These are phyloP conservation scores for Scutellaria baicalensis DNA, from an alignment of 257 asterid genomes.

Conservation along the genomic window DNA sequence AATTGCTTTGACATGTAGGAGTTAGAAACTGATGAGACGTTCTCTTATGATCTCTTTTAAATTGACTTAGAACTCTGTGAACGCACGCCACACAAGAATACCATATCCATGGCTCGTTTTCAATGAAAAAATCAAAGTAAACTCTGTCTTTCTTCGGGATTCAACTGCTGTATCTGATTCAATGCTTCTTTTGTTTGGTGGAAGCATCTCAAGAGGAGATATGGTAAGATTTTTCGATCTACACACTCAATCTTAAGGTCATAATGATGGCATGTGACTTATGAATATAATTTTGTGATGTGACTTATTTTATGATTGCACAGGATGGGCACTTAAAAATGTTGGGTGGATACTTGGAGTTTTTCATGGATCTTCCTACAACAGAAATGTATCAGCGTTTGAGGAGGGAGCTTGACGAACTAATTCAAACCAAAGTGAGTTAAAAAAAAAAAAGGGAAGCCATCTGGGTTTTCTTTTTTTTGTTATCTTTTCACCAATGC, in stretches of 20 bases:
- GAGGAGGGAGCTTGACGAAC: conserved; percentile 70
- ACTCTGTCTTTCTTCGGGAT: conserved; percentile 86
- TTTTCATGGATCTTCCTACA: conserved; percentile 61
- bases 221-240: conserved; percentile 34
- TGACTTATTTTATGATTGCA: conserved; percentile 16
- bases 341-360: conserved; percentile 90
- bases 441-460: conserved; percentile 7
- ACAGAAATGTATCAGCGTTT: conserved; percentile 65
- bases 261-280: neutral
- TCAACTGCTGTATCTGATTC: conserved; percentile 91
- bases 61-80: conserved; percentile 65
- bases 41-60: conserved; percentile 10
- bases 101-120: conserved; percentile 96
- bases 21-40: neutral
- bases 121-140: conserved; percentile 88
- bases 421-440: conserved; percentile 75
- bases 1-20: neutral
- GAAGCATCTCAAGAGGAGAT: conserved; percentile 60
- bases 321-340: conserved; percentile 89
- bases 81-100: conserved; percentile 61
- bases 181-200: conserved; percentile 86
- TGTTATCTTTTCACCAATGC: neutral
- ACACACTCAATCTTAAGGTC: neutral
- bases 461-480: neutral
- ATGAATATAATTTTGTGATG: conserved; percentile 9